phyloP scores from a whole-genome alignment of 73 alveolate species.

The Durusdinium trenchii region DNA sequence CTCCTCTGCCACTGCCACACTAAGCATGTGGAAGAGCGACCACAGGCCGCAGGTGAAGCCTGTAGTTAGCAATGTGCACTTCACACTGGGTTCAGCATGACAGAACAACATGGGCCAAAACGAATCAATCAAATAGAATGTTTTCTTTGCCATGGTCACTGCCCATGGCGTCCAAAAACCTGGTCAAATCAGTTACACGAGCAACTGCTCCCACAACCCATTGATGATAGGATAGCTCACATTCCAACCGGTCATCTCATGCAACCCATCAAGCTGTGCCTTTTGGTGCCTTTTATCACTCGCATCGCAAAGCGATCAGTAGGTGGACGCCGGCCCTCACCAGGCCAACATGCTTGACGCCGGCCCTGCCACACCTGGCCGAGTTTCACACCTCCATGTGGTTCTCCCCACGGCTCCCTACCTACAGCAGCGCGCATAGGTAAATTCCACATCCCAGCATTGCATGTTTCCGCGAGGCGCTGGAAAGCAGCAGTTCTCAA shows the following conservation, averaged over 20 bases:
- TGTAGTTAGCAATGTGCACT: background rate
- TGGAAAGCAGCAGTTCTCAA: constrained; percentile 79
- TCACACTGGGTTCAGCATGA: background rate
- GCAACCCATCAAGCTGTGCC: too few species aligned
- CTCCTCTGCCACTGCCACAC: background rate
- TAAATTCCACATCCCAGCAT: constrained; percentile 83
- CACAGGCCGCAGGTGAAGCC: constrained; percentile 91
- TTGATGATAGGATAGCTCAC: too few species aligned
- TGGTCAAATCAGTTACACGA: background rate
- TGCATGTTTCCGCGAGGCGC: constrained; percentile 38
- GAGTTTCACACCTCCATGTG: too few species aligned
- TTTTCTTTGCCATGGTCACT: background rate
- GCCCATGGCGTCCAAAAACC: background rate
- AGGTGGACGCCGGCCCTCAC: too few species aligned
- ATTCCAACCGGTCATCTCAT: too few species aligned
- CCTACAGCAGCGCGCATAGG: constrained; percentile 91
- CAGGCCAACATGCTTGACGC: too few species aligned
- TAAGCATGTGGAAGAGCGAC: constrained; percentile 73
- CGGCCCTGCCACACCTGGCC: too few species aligned
- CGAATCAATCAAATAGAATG: background rate
- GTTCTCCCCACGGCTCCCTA: too few species aligned
- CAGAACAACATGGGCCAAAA: background rate
- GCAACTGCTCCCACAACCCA: too few species aligned
- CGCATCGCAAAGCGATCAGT: too few species aligned
- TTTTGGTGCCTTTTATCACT: too few species aligned